Percentiles rank a stretch among this genome's conserved stretches.
Evolutionary conservation across 305 asterid species (phyloP).

Genomic region (Solanum hybrid): DNA sequence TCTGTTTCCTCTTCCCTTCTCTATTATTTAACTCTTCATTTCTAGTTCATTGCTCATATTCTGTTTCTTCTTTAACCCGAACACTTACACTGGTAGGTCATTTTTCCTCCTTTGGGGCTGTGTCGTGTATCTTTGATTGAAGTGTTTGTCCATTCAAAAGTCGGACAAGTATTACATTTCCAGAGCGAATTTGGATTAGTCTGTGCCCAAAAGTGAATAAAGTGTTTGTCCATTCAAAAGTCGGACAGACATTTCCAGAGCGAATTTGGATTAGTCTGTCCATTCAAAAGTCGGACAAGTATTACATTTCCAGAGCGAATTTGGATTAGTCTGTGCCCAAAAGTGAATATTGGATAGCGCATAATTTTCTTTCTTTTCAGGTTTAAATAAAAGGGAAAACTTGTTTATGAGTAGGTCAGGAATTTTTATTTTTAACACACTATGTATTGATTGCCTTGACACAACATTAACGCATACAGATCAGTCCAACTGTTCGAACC

Average conservation of each 20-base stretch:
- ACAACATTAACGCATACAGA: not conserved
- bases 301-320: no score
- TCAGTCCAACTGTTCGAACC: not conserved
- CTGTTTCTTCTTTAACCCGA: not conserved
- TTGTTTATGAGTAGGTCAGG: not conserved
- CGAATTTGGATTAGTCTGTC: not conserved
- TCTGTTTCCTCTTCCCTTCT: not conserved
- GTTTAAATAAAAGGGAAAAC: not conserved
- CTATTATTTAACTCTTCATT: no score
- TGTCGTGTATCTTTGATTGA: not conserved
- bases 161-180: not conserved
- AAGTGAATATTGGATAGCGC: no score
- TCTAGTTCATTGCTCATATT: not conserved
- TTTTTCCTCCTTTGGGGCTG: not conserved
- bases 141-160: not conserved
- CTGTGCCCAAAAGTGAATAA: not conserved
- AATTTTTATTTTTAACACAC: not conserved
- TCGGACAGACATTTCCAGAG: no score
- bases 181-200: not conserved
- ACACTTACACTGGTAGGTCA: not conserved
- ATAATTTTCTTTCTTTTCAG: no score
- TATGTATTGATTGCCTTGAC: not conserved
- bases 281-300: not conserved
- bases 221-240: not conserved
- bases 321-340: not conserved